Conservation (phyloP, 1,284 basidiomycete genomes). For the Pseudozyma flocculosa region DNA sequence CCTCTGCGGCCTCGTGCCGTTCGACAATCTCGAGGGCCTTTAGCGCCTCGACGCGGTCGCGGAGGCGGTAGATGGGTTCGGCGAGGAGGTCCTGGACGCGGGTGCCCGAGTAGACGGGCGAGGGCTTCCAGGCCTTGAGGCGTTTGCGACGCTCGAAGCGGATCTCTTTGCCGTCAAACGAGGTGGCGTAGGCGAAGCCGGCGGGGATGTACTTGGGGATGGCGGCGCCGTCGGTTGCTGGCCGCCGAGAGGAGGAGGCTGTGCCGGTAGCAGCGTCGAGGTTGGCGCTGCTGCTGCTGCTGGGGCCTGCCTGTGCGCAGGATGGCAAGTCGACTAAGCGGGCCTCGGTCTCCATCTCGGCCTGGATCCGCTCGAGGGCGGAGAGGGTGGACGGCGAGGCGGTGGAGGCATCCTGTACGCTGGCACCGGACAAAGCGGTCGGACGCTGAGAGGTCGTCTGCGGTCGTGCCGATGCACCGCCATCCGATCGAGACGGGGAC, state of each 20-base stretch:
- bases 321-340: conserved; percentile 3
- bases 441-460: no score
- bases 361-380: no score
- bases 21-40: conserved; percentile 39
- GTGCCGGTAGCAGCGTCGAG: not conserved
- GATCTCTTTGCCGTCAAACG: conserved; percentile 34
- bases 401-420: no score
- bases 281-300: not conserved
- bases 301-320: conserved; percentile 7
- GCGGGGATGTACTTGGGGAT: conserved; percentile 53
- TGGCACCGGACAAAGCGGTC: no score
- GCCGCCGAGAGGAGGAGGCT: no score
- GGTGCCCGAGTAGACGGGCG: conserved; percentile 31
- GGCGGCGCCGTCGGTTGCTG: not conserved
- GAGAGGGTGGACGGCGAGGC: no score
- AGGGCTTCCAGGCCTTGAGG: conserved; percentile 41
- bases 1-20: conserved; percentile 11
- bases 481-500: no score
- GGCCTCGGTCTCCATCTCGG: no score
- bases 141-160: conserved; percentile 43
- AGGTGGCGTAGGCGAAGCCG: conserved; percentile 31
- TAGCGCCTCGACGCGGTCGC: conserved; percentile 31
- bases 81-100: conserved; percentile 37
- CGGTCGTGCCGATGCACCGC: no score
- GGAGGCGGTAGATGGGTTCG: conserved; percentile 40